Evolutionary conservation across 1,139 yeast genomes (phyloP).

Genomic region (Hyphopichia wangnamkhiaoensis): DNA sequence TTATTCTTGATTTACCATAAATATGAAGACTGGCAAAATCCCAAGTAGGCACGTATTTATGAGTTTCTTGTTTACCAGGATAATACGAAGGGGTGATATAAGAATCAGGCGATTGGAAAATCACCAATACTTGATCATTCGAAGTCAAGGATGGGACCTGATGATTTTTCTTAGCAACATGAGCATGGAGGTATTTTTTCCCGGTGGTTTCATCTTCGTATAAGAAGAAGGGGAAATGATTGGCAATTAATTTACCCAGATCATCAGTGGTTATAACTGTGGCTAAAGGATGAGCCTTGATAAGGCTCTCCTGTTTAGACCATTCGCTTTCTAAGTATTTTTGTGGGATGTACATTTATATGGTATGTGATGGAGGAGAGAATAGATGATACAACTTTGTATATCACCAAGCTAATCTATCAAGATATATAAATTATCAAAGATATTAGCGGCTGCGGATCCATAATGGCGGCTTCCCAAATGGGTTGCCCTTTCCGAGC

Average conservation of each 20-base stretch:
- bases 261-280: constrained; percentile 47
- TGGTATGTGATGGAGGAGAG: not conserved
- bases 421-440: no score
- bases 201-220: constrained; percentile 39
- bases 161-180: constrained; percentile 56
- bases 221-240: constrained; percentile 59
- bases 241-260: constrained; percentile 46
- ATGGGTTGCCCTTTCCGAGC: no score
- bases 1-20: constrained; percentile 52
- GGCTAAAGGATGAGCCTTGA: constrained; percentile 52
- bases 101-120: constrained; percentile 55
- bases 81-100: constrained; percentile 67
- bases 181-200: constrained; percentile 51
- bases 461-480: no score
- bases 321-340: constrained; percentile 34
- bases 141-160: constrained; percentile 49
- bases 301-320: constrained; percentile 42
- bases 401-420: no score
- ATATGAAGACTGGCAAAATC: constrained; percentile 65
- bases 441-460: no score
- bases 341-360: constrained; percentile 31
- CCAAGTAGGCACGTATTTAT: constrained; percentile 74
- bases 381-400: no score
- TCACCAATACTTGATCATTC: constrained; percentile 46
- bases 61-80: constrained; percentile 56